These are phyloP conservation scores for Phytophthora tubulina DNA, from an alignment of 352 stramenopile species.

Conservation along the genomic window DNA sequence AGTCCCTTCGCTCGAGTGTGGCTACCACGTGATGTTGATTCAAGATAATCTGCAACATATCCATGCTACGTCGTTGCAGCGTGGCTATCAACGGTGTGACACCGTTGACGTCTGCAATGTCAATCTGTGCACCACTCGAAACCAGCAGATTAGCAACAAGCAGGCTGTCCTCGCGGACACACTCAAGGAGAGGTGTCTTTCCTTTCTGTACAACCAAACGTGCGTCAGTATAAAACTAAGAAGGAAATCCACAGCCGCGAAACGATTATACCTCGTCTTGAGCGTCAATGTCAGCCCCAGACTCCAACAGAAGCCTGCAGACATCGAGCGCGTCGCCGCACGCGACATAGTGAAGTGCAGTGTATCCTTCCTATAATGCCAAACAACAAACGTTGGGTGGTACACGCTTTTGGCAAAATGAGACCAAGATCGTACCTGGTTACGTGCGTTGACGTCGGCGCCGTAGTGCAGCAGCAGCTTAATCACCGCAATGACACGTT, in stretches of 20 bases:
- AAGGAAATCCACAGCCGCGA: neutral
- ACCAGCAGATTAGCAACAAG: constrained; percentile 29
- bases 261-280: constrained; percentile 19
- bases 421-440: constrained; percentile 4
- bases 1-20: constrained; percentile 26
- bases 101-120: constrained; percentile 13
- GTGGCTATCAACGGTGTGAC: constrained; percentile 21
- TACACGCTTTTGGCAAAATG: no score
- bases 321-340: constrained; percentile 29
- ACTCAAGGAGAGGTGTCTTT: constrained; percentile 32
- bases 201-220: constrained; percentile 20
- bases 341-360: constrained; percentile 28
- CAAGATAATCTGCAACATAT: constrained; percentile 38
- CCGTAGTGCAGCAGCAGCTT: constrained; percentile 19
- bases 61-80: constrained; percentile 7
- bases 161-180: constrained; percentile 29
- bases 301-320: constrained; percentile 20
- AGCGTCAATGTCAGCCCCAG: constrained; percentile 14
- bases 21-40: constrained; percentile 38
- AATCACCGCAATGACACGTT: constrained; percentile 14
- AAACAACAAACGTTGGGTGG: neutral
- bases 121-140: constrained; percentile 26
- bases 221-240: neutral
- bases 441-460: constrained; percentile 20
- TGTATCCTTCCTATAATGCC: constrained; percentile 23